Base-by-base conservation (phyloP, 495 filamentous ascomycete genomes). In the Penicillium samsonianum region DNA sequence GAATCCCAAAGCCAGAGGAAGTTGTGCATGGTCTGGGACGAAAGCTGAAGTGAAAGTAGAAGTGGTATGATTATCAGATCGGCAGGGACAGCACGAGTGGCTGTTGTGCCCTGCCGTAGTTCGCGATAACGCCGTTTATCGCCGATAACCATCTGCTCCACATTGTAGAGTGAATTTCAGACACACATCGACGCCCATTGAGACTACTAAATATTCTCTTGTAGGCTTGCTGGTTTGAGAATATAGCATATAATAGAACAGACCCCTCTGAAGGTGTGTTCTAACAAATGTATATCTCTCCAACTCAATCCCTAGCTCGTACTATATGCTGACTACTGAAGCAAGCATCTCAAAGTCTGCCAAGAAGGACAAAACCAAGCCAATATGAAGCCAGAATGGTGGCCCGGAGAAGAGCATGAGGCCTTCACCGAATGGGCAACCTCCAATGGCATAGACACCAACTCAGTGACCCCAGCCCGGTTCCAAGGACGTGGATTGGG, bases 401-500 rank as follows among this genome's bases (percentile, higher is more conserved):
- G 67, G 59, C 75, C 76, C n/a, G 76, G 75, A n/a, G 62, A 74
- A 41, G 45, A 73, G 28, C 77, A 80, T 61, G 74, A 80, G 41
- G 72, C 75, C 2, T 85, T 90, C 48, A 73, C 83, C 6, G 51
- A 74, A 60, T 91, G 88, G 88, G 83, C 87, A n/a, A 69, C 70
- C 5, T 69, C 72, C 4, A 74, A 81, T 38, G 85, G 85, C 10
- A 74, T 91, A 42, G 68, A 75, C 4, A 74, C 86, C 40, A 78
- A 83, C 53, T 84, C 84, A 12, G 82, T 92, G 50, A 71, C 67
- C 17, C 82, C 87, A 35, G 78, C 70, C 17, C 74, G 64, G 63
- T 82, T 93, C 26, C 82, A 84, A 9, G 84, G 85, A 2, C 78
- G 86, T 23, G 90, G 91, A 8, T 72, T 93, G 11, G 90, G 91